Evolutionary conservation across 176 grass and related monocot species (phyloP).

Genomic region (Thinopyrum elongatum): DNA sequence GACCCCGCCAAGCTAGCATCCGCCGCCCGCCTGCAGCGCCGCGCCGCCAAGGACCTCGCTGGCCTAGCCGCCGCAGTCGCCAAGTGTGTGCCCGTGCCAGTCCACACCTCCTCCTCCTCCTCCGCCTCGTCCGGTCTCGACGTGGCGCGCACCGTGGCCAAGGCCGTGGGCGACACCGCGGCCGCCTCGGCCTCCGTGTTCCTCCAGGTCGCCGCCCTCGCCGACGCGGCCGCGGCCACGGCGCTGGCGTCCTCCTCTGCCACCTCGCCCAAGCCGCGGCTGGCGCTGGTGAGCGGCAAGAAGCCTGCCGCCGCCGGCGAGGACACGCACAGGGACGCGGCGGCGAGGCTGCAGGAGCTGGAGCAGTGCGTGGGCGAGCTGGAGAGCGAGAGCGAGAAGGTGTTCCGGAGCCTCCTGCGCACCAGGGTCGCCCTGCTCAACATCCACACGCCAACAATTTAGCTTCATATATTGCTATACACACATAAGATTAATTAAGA

Average conservation of each 20-base stretch:
- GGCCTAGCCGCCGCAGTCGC: conserved; percentile 32
- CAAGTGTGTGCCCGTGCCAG: not conserved
- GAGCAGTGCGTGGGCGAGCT: conserved; percentile 59
- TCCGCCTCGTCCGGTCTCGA: not conserved
- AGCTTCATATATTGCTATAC: not conserved
- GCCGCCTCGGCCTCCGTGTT: conserved; percentile 40
- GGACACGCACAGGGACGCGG: conserved; percentile 12
- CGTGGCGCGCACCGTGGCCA: conserved; percentile 28
- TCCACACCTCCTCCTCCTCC: not conserved
- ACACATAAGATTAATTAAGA: not conserved
- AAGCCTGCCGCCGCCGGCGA: not conserved
- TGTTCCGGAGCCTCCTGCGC: conserved; percentile 57
- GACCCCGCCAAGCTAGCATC: conserved; percentile 22
- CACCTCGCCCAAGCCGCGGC: conserved; percentile 10
- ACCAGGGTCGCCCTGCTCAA: conserved; percentile 73
- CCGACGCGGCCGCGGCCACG: conserved; percentile 20
- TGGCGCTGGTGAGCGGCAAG: conserved; percentile 15
- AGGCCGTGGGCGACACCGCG: conserved; percentile 34
- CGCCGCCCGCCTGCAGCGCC: conserved; percentile 33
- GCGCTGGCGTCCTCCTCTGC: not conserved
- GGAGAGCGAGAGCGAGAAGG: conserved; percentile 64
- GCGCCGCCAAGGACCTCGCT: conserved; percentile 26
- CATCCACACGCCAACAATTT: conserved; percentile 53
- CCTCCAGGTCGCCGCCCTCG: conserved; percentile 4
- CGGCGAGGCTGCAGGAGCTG: conserved; percentile 41